Evolutionary conservation across 2,329 filamentous ascomycete genomes (phyloP), one percentile per base, ranked within the genome.

Genomic region (Cercospora sesami): DNA sequence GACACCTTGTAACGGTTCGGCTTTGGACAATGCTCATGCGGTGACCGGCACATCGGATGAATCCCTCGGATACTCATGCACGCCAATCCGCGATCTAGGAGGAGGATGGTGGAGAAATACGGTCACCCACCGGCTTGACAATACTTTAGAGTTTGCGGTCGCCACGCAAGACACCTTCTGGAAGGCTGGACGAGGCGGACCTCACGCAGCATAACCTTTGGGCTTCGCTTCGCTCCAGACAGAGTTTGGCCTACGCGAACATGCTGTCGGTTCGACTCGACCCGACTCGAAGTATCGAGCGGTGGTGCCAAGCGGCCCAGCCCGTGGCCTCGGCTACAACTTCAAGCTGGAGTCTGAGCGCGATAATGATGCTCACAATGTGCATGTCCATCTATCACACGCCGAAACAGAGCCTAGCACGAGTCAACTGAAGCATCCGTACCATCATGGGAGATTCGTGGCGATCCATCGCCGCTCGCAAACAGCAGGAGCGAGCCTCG

Each of bases 381-480:
- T 21, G 45, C 45, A 51, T 18, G 45, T 51, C 3, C 45, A 51
- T 51, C 42, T 21, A 48, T 48, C 42, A 21, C 42, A 48, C 42
- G 18, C 42, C 42, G 42, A 48, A 48, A 9, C 42, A 21, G 18
- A n/a, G 42, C 42, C 42, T 48, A 18, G 18, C 42, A 48, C 42
- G 42, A 48, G 42, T 48, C 42, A 48, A 18, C 7, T 51, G 45
- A 51, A 51, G 45, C 45, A 21, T 39, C 36, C 45, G 6, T 21
- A 2, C 12, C 45, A 51, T 18, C n/a, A 79, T 79, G 77, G 30
- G 75, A 14, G 67, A 75, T 8, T 71, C 70, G n/a, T 84, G 81
- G 81, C 75, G 80, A 68, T 71, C 75, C 9, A 78, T 83, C 9
- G 76, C 82, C 16, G 74, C 72, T 65, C 78, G 78, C 67, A 84